Evolutionary conservation across 2,329 filamentous ascomycete genomes (phyloP).

Genomic region (Alternaria sp.): DNA sequence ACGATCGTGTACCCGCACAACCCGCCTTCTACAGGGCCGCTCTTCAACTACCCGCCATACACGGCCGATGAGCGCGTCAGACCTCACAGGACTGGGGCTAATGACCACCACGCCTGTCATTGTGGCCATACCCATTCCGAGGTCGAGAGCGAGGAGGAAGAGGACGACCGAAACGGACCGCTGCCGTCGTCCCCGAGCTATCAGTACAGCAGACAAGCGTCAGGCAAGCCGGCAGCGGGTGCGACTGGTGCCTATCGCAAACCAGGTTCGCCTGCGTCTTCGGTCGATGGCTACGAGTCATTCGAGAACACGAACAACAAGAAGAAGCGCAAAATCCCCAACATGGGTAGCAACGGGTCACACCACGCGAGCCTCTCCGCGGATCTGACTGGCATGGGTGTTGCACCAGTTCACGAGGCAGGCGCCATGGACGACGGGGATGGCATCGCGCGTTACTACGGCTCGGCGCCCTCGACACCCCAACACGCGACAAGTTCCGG

Average conservation of each 20-base stretch:
- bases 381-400: slow-evolving; percentile 69
- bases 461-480: slow-evolving; percentile 60
- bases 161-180: slow-evolving; percentile 51
- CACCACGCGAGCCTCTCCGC: slow-evolving; percentile 65
- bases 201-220: slow-evolving; percentile 43
- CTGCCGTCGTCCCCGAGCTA: slow-evolving; percentile 51
- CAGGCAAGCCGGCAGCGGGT: slow-evolving; percentile 30
- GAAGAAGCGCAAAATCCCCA: slow-evolving; percentile 98
- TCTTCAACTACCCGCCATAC: slow-evolving; percentile 73
- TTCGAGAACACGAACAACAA: slow-evolving; percentile 99
- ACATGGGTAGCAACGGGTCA: slow-evolving; percentile 72
- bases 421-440: slow-evolving; percentile 54
- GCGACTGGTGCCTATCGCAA: slow-evolving; percentile 45
- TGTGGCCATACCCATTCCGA: slow-evolving; percentile 57
- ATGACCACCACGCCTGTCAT: slow-evolving; percentile 56
- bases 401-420: slow-evolving; percentile 55
- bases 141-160: slow-evolving; percentile 66
- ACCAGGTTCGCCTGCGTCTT: slow-evolving; percentile 67
- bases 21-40: slow-evolving; percentile 71
- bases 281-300: slow-evolving; percentile 89
- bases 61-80: slow-evolving; percentile 39
- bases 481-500: slow-evolving; percentile 54
- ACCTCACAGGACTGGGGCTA: slow-evolving; percentile 56
- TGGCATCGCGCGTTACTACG: slow-evolving; percentile 61
- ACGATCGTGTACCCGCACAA: slow-evolving; percentile 82